Percentiles rank a stretch among this genome's conserved stretches.
phyloP scores from a whole-genome alignment of 140 eudicot genomes.

The Ambrosia hybrid region DNA sequence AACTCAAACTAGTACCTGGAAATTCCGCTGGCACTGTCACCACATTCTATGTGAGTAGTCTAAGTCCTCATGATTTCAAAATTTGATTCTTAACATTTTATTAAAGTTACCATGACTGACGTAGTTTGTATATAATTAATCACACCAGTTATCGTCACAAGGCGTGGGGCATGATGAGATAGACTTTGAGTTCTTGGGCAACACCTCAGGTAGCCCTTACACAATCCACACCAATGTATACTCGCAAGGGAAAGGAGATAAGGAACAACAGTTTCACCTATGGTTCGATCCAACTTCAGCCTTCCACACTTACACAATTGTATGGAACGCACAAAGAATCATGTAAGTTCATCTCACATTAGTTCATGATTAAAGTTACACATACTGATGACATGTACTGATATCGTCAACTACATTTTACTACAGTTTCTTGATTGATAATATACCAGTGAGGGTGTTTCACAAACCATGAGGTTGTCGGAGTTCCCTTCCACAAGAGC shows the following conservation, averaged over 20 bases:
- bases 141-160: constrained; percentile 45
- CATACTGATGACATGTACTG: neutral
- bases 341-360: neutral
- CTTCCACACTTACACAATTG: constrained; percentile 42
- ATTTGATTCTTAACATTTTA: too few species aligned
- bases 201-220: constrained; percentile 41
- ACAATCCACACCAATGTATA: constrained; percentile 47
- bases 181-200: constrained; percentile 42
- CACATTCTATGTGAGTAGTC: constrained; percentile 28
- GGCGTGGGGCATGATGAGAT: constrained; percentile 33
- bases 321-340: constrained; percentile 33
- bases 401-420: neutral
- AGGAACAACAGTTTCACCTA: neutral
- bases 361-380: too few species aligned
- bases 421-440: constrained; percentile 41
- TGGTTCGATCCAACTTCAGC: constrained; percentile 40
- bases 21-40: neutral
- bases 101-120: too few species aligned
- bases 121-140: too few species aligned
- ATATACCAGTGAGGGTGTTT: too few species aligned
- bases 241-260: constrained; percentile 39
- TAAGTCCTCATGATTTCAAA: too few species aligned
- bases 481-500: too few species aligned
- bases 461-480: too few species aligned
- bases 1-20: too few species aligned